Evolutionary conservation across 331 rosid species (phyloP).

Genomic region (Ulmus americana): DNA sequence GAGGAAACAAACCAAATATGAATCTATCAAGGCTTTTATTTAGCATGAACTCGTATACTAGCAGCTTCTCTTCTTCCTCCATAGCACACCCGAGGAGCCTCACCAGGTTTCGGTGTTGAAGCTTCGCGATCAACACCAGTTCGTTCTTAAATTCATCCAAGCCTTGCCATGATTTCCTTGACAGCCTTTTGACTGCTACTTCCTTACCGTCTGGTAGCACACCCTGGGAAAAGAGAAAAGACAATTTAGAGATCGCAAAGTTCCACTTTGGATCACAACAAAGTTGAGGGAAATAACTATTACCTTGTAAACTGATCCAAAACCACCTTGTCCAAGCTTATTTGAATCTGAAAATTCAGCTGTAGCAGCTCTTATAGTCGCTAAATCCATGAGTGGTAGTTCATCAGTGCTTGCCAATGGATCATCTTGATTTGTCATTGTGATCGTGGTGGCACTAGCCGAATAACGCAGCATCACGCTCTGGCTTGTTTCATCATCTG

Average conservation of each 20-base stretch:
- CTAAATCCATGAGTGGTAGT: constrained; percentile 8
- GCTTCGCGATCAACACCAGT: constrained; percentile 36
- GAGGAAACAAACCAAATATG: constrained; percentile 36
- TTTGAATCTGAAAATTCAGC: constrained; percentile 20
- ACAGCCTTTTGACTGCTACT: constrained; percentile 43
- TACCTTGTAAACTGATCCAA: constrained; percentile 42
- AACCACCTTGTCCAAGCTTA: constrained; percentile 52
- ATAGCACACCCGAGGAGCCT: constrained; percentile 41
- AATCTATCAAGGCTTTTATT: constrained; percentile 41
- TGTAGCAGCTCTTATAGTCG: constrained; percentile 22
- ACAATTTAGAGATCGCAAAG: neutral
- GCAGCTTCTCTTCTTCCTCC: constrained; percentile 44
- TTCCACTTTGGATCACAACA: neutral
- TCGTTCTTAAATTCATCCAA: constrained; percentile 40
- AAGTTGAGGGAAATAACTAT: neutral
- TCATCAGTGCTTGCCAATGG: constrained; percentile 1
- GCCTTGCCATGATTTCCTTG: constrained; percentile 40
- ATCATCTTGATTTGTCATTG: neutral
- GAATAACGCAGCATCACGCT: neutral
- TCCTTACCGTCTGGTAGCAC: constrained; percentile 28
- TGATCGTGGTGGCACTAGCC: neutral
- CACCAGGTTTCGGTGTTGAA: constrained; percentile 45
- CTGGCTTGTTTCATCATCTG: constrained; percentile 10
- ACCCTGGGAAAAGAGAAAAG: constrained; percentile 7
- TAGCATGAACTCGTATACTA: constrained; percentile 38